phyloP scores from a whole-genome alignment of 768 basidiomycete species.

The Tricholoma sp. region DNA sequence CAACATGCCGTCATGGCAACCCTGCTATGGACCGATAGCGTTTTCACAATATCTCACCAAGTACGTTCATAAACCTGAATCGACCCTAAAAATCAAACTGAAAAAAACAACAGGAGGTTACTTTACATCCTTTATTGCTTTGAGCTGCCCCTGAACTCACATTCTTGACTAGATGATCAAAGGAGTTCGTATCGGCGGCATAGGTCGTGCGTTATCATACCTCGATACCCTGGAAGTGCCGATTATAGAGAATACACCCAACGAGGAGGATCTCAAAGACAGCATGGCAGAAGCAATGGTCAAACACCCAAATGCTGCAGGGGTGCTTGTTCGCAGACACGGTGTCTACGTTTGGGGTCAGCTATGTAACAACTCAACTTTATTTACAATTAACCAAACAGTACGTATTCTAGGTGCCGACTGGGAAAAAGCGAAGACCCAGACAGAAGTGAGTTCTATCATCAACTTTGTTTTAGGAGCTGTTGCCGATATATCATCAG shows the following conservation, averaged over 20 bases:
- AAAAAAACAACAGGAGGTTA: constrained; percentile 38
- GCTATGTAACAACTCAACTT: constrained; percentile 1
- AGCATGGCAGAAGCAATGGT: constrained; percentile 86
- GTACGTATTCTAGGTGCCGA: constrained; percentile 39
- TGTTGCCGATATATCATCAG: constrained; percentile 27
- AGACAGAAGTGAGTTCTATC: constrained; percentile 55
- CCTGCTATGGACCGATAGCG: constrained; percentile 62
- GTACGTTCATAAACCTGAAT: constrained; percentile 29
- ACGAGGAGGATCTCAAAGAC: constrained; percentile 85
- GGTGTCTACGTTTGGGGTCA: constrained; percentile 88
- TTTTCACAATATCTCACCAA: constrained; percentile 82
- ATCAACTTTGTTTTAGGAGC: background rate
- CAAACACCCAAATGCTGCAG: constrained; percentile 74
- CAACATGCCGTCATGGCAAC: constrained; percentile 90
- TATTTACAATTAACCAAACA: constrained; percentile 1
- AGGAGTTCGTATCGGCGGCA: constrained; percentile 74
- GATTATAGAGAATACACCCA: constrained; percentile 88
- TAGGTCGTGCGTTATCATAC: constrained; percentile 72
- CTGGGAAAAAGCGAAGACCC: constrained; percentile 89
- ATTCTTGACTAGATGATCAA: constrained; percentile 76
- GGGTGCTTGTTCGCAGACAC: constrained; percentile 71
- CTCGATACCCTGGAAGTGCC: constrained; percentile 82
- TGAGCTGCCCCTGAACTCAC: background rate
- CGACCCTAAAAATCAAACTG: constrained; percentile 3
- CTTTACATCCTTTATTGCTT: background rate